phyloP scores from a whole-genome alignment of 371 early-diverging fungal genomes.

The Rhizopus sp. region DNA sequence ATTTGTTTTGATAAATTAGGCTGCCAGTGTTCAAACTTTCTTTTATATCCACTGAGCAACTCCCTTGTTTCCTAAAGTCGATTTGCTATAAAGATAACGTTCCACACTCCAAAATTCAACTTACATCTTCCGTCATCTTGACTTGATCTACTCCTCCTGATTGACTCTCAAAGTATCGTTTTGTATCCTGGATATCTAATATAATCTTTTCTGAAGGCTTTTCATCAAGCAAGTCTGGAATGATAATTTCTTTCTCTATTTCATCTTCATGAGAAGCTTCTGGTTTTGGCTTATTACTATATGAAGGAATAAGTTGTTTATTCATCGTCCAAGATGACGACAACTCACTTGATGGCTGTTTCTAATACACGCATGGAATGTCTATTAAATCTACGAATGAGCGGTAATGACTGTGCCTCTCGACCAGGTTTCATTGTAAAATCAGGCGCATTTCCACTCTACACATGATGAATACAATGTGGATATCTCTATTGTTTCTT shows the following conservation, averaged over 20 bases:
- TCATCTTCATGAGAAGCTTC: slow-evolving; percentile 33
- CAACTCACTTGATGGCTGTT: slow-evolving; percentile 37
- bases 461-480: slow-evolving; percentile 7
- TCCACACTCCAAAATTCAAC: neutral
- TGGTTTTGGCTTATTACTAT: neutral
- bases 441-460: slow-evolving; percentile 84
- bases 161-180: slow-evolving; percentile 80
- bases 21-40: slow-evolving; percentile 41
- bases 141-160: slow-evolving; percentile 38
- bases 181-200: slow-evolving; percentile 75
- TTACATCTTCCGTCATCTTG: slow-evolving; percentile 26
- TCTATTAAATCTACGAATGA: slow-evolving; percentile 88
- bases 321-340: neutral
- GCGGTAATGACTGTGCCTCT: slow-evolving; percentile 66
- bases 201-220: slow-evolving; percentile 52
- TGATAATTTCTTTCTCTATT: slow-evolving; percentile 54
- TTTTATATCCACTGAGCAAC: slow-evolving; percentile 32
- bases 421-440: slow-evolving; percentile 85
- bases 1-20: slow-evolving; percentile 43
- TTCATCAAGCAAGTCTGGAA: slow-evolving; percentile 67
- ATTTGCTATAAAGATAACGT: neutral
- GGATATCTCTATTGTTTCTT: slow-evolving; percentile 7
- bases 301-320: neutral
- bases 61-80: slow-evolving; percentile 22
- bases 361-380: slow-evolving; percentile 87